A percentile compares a stretch with the other conserved stretches of the same genome.
phyloP scores from a whole-genome alignment of 345 rosid genomes.

The Excoecaria agallocha region DNA sequence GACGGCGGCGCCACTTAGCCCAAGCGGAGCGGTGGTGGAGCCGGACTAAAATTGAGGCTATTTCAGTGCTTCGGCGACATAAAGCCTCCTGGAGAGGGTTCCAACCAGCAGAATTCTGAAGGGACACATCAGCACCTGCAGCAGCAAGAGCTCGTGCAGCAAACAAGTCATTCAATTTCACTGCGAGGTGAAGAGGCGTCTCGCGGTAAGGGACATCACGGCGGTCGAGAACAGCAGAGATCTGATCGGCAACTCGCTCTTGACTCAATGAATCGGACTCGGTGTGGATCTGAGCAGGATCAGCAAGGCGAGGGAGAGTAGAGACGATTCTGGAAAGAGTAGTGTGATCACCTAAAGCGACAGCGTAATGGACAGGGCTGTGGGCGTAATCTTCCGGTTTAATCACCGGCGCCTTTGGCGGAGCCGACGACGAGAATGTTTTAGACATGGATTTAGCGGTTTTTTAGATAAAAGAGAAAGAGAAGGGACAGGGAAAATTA shows the following conservation, averaged over 20 bases:
- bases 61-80: constrained; percentile 56
- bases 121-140: constrained; percentile 74
- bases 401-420: constrained; percentile 41
- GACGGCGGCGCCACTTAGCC: constrained; percentile 86
- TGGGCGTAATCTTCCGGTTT: constrained; percentile 71
- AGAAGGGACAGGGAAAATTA: neutral
- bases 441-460: neutral
- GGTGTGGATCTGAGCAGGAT: constrained; percentile 60
- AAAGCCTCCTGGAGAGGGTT: constrained; percentile 77
- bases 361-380: constrained; percentile 85
- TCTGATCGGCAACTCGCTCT: constrained; percentile 67
- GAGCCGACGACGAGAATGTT: constrained; percentile 13
- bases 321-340: constrained; percentile 65
- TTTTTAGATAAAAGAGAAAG: too few relatives aligned
- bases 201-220: constrained; percentile 80
- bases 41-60: constrained; percentile 46
- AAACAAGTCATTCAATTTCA: constrained; percentile 54
- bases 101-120: constrained; percentile 86
- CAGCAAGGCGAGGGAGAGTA: constrained; percentile 59
- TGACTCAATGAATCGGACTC: constrained; percentile 69
- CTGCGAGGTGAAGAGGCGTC: constrained; percentile 90
- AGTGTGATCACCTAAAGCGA: constrained; percentile 65
- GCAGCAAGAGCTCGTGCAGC: constrained; percentile 48
- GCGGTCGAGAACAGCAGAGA: constrained; percentile 70
- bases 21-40: constrained; percentile 68